Evolutionary conservation across 2,329 filamentous ascomycete genomes (phyloP).

Genomic region (Clonostachys solani): DNA sequence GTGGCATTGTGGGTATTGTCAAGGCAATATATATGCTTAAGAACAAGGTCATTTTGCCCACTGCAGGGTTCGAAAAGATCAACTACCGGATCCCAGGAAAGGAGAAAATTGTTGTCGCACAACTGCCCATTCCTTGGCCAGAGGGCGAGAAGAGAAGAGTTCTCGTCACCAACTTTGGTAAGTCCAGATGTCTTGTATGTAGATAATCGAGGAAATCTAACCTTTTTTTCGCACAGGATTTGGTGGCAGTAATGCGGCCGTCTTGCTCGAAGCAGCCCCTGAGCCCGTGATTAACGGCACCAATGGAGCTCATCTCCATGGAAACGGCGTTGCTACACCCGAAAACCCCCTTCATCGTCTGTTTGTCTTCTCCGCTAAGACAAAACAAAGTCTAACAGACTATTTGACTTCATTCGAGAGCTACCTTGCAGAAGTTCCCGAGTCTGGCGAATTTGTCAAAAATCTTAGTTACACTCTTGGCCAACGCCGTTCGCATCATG

Average conservation of each 20-base stretch:
- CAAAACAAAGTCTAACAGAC: slow-evolving; percentile 6
- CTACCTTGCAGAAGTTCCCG: slow-evolving; percentile 6
- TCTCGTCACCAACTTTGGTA: slow-evolving; percentile 28
- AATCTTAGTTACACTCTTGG: slow-evolving; percentile 13
- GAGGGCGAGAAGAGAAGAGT: slow-evolving; percentile 27
- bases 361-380: slow-evolving; percentile 9
- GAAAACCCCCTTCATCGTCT: slow-evolving; percentile 5
- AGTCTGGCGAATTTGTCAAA: slow-evolving; percentile 20
- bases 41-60: slow-evolving; percentile 23
- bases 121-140: slow-evolving; percentile 35
- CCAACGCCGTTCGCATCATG: slow-evolving; percentile 6
- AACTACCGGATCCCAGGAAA: not conserved
- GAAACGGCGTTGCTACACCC: not conserved
- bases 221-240: slow-evolving; percentile 21
- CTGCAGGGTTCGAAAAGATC: slow-evolving; percentile 6
- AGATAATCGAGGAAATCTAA: slow-evolving; percentile 7
- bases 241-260: slow-evolving; percentile 28
- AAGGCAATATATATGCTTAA: slow-evolving; percentile 45
- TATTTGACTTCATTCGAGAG: slow-evolving; percentile 13
- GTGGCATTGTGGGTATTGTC: slow-evolving; percentile 36
- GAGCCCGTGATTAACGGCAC: not conserved
- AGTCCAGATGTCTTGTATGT: not conserved
- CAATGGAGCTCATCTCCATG: not conserved
- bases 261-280: slow-evolving; percentile 14
- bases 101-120: slow-evolving; percentile 17